Conservation (phyloP, 2,329 filamentous ascomycete species). For the Trichoderma cornu-damae region DNA sequence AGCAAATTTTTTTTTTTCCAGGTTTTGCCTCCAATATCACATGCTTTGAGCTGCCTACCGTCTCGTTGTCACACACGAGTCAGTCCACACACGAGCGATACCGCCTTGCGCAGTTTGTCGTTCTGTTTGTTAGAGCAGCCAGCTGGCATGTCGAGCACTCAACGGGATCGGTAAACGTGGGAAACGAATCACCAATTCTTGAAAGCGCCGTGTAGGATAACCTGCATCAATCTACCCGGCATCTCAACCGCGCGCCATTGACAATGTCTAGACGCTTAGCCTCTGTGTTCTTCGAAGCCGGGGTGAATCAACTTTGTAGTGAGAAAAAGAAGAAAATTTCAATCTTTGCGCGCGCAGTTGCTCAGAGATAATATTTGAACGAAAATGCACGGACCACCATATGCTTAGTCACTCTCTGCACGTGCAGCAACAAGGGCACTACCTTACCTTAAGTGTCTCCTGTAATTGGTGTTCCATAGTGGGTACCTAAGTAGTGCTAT, state of each 20-base stretch:
- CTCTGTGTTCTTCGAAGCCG: conserved; percentile 48
- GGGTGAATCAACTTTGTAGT: conserved; percentile 56
- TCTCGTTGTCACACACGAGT: neutral
- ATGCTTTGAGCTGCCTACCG: conserved; percentile 5
- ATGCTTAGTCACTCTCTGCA: neutral
- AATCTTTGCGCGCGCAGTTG: conserved; percentile 6
- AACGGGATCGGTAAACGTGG: conserved; percentile 57
- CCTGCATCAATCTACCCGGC: conserved; percentile 51
- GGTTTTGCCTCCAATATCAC: conserved; percentile 11
- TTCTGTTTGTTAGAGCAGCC: neutral
- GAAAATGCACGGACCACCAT: conserved; percentile 28
- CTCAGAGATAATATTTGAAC: conserved; percentile 7
- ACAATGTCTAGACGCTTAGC: conserved; percentile 43
- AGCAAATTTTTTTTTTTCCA: neutral
- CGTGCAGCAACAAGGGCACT: neutral
- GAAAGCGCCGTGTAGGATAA: conserved; percentile 48
- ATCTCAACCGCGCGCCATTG: conserved; percentile 51
- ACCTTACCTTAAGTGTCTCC: too few relatives aligned
- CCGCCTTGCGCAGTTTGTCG: neutral
- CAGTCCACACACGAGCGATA: neutral
- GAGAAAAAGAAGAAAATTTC: conserved; percentile 33
- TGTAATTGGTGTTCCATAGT: neutral
- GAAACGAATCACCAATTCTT: conserved; percentile 59
- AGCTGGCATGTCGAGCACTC: conserved; percentile 51
- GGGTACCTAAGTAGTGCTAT: too few relatives aligned